Base-by-base conservation (phyloP, 164 flowering plant species). In the Malania oleifera region DNA sequence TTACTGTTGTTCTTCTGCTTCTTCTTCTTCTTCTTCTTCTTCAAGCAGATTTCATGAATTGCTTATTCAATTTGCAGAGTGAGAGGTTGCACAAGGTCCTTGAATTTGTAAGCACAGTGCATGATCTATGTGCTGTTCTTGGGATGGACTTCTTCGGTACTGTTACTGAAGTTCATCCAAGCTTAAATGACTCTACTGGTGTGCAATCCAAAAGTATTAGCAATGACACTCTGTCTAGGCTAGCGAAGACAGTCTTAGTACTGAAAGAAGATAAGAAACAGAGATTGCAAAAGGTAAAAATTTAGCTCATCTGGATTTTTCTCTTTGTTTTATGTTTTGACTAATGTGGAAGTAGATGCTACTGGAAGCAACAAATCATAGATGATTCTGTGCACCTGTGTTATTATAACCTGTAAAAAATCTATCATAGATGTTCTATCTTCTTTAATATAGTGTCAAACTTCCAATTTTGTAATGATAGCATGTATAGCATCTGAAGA, bases 131-230 rank as follows among this genome's bases (percentile, higher is more conserved):
- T 73, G 84, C 83, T 50, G 91, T 92, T 13, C 82, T 92, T 71
- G 96, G 97, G 48, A 73, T 92, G 84, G 97, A 92, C 64, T 93
- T 93, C 74, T 73, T 78, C 62, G 77, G 81, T 63, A 87, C 91
- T 41, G 85, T 90, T 19, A 82, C 89, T 59, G 95, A 88, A 75
- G 96, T 93, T 65, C 96, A 93, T 70, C 93, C 97, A 3, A 90
- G 89, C 75, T 78, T 93, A 70, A 67, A 82, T 78, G 99, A 86
- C 48, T 81, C 96, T 10, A 69, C 77, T 41, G 82, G 86, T 54
- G 86, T 80, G 60, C 91, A 93, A 60, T 83, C 88, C 41, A 88
- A 88, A 75, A 90, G 96, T 80, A 93, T 93, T 23, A 90, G 97
- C 82, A 79, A 93, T 65, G 93, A 78, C 39, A 93, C 97, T 7